These are phyloP conservation scores for Aspergillus tamarii DNA, from an alignment of 2,329 filamentous ascomycete species.

Conservation along the genomic window DNA sequence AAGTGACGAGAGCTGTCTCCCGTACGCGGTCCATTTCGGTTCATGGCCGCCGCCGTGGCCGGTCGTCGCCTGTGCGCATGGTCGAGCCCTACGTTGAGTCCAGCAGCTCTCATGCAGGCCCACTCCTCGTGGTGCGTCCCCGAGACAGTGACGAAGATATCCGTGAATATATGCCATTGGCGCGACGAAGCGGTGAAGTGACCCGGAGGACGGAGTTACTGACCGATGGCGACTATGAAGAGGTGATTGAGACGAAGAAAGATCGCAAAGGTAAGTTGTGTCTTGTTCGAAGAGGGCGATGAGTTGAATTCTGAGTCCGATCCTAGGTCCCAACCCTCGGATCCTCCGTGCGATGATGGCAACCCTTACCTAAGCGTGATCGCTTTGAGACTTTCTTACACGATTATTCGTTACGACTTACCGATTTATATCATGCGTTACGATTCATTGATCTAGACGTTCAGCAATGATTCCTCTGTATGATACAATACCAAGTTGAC, in stretches of 20 bases:
- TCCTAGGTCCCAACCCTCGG: slow-evolving; percentile 64
- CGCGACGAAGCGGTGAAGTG: slow-evolving; percentile 49
- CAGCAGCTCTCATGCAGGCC: slow-evolving; percentile 45
- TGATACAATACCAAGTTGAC: slow-evolving; percentile 10
- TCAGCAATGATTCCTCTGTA: slow-evolving; percentile 4
- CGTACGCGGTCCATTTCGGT: slow-evolving; percentile 42
- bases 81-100: slow-evolving; percentile 42
- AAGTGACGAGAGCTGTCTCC: slow-evolving; percentile 30
- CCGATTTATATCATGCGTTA: slow-evolving; percentile 3
- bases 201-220: slow-evolving; percentile 39
- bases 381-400: not conserved
- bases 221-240: slow-evolving; percentile 48
- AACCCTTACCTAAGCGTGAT: slow-evolving; percentile 65
- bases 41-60: slow-evolving; percentile 35
- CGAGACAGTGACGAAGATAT: slow-evolving; percentile 65
- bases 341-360: slow-evolving; percentile 71
- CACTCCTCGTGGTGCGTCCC: slow-evolving; percentile 53
- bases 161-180: slow-evolving; percentile 69
- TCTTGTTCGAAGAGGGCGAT: slow-evolving; percentile 32
- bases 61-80: slow-evolving; percentile 42
- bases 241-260: slow-evolving; percentile 70
- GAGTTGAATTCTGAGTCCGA: slow-evolving; percentile 18
- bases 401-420: not conserved
- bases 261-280: slow-evolving; percentile 93
- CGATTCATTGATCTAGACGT: slow-evolving; percentile 5